A percentile compares a stretch with the other conserved stretches of the same genome.
These are phyloP conservation scores for Arthrinium phaeospermum DNA, from an alignment of 2,329 filamentous ascomycete species.

Conservation along the genomic window DNA sequence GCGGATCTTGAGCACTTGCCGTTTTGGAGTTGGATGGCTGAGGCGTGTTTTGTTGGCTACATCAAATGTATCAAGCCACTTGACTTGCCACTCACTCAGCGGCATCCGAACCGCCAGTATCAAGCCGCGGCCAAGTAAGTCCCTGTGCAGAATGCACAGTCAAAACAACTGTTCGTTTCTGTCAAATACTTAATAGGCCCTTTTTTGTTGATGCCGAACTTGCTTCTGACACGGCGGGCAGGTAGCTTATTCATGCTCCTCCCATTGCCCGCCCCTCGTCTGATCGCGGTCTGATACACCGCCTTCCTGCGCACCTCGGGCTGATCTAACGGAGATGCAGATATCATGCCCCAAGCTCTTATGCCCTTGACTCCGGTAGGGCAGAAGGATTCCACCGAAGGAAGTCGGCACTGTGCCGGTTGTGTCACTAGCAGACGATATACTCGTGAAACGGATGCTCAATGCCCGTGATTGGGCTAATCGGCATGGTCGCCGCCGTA, in stretches of 20 bases:
- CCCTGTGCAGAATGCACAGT: neutral
- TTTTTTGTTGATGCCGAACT: neutral
- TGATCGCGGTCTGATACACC: neutral
- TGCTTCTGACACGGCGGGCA: neutral
- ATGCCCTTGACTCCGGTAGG: neutral
- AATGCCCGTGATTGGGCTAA: neutral
- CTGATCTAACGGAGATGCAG: neutral
- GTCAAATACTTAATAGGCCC: neutral
- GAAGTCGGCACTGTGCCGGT: neutral
- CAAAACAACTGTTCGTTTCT: constrained; percentile 3
- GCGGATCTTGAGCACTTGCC: neutral
- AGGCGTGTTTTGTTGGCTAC: neutral
- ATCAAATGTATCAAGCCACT: neutral
- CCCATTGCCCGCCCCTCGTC: neutral
- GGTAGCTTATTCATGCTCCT: neutral
- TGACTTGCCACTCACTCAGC: neutral
- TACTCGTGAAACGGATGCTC: neutral
- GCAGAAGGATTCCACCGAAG: neutral
- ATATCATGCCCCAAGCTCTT: neutral
- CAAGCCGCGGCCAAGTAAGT: constrained; percentile 3
- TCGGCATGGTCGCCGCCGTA: neutral
- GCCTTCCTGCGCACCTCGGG: neutral
- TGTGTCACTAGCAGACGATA: neutral
- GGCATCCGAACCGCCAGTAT: neutral
- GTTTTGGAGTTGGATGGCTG: constrained; percentile 3